Evolutionary conservation across 257 asterid species (phyloP).

Genomic region (Haberlea rhodopensis): DNA sequence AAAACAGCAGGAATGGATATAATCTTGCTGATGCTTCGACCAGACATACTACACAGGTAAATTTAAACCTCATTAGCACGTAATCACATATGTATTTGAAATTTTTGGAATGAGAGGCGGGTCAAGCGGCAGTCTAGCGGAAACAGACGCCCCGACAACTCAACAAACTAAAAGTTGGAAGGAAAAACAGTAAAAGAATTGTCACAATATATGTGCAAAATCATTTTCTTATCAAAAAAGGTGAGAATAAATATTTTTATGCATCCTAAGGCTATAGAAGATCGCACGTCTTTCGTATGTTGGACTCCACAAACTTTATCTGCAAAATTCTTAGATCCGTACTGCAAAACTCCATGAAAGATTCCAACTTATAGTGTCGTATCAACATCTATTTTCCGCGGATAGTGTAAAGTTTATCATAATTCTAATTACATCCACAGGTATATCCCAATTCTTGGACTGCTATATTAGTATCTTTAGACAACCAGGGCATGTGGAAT

Average conservation of each 20-base stretch:
- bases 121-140: neutral
- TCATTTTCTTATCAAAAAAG: no score
- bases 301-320: no score
- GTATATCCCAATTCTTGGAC: conserved; percentile 94
- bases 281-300: no score
- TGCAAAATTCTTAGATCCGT: no score
- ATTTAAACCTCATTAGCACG: neutral
- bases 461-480: conserved; percentile 71
- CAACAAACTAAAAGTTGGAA: neutral
- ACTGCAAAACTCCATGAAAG: no score
- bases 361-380: neutral
- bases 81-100: neutral
- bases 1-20: conserved; percentile 53
- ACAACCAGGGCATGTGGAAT: conserved; percentile 99
- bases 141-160: neutral
- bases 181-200: no score
- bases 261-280: no score
- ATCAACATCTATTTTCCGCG: neutral
- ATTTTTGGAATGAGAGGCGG: neutral
- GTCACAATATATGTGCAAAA: no score
- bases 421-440: conserved; percentile 35
- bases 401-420: neutral
- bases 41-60: conserved; percentile 90
- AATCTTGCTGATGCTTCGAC: conserved; percentile 86
- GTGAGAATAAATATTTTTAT: no score